These are phyloP conservation scores for Erythrobasidium yunnanense DNA, from an alignment of 768 basidiomycete genomes.

Conservation along the genomic window DNA sequence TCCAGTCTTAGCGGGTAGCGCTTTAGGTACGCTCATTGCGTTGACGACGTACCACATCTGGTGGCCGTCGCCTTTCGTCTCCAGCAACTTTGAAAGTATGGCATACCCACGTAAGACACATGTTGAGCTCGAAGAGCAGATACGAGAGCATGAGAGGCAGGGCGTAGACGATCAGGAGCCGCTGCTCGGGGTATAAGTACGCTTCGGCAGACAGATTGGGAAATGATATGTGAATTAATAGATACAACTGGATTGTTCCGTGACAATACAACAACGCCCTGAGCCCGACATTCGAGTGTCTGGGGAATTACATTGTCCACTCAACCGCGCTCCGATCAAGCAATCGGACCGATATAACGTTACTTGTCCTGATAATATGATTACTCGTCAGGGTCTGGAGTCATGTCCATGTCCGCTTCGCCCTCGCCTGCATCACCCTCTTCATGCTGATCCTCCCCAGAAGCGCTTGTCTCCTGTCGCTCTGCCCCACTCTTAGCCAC, in stretches of 20 bases:
- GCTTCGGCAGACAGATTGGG: background rate
- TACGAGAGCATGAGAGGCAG: background rate
- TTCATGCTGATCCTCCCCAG: background rate
- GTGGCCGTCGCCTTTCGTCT: conserved; percentile 22
- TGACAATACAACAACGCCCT: too few relatives aligned
- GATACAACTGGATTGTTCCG: too few relatives aligned
- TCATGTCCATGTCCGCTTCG: conserved; percentile 21
- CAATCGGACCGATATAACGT: too few relatives aligned
- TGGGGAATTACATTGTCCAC: too few relatives aligned
- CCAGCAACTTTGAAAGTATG: conserved; percentile 22
- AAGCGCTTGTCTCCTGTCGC: background rate
- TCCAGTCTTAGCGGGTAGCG: conserved; percentile 21
- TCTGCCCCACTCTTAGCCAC: too few relatives aligned
- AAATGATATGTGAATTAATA: background rate
- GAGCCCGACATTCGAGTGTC: too few relatives aligned
- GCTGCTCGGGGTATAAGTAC: conserved; percentile 5
- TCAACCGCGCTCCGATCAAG: too few relatives aligned
- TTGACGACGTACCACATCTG: conserved; percentile 20
- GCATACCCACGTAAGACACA: conserved; percentile 17
- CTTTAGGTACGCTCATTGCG: conserved; percentile 15
- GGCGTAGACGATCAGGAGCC: background rate
- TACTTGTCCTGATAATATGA: too few relatives aligned
- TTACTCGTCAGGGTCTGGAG: background rate
- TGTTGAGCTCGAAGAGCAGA: conserved; percentile 1
- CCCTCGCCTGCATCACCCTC: conserved; percentile 3